A percentile compares a stretch with the other conserved stretches of the same genome.
These are phyloP conservation scores for Nakaseomyces delphensis DNA, from an alignment of 1,139 yeast genomes.

Conservation along the genomic window DNA sequence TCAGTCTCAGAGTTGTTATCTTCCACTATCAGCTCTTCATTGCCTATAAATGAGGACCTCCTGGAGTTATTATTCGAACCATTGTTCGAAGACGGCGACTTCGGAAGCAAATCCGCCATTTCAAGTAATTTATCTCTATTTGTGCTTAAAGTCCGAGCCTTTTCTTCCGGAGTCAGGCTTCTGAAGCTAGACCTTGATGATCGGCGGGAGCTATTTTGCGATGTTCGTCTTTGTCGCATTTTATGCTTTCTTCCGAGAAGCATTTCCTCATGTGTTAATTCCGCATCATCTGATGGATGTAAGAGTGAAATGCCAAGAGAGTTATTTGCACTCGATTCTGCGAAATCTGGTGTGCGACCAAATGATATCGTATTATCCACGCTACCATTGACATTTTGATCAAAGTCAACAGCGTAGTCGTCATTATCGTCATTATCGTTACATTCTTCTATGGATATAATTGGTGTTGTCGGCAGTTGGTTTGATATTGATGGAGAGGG, in stretches of 20 bases:
- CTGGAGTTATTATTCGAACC: conserved; percentile 9
- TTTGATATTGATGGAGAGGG: conserved; percentile 6
- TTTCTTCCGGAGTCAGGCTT: conserved; percentile 27
- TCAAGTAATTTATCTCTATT: conserved; percentile 54
- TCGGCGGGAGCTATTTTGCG: conserved; percentile 13
- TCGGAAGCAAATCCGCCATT: conserved; percentile 37
- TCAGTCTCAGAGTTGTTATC: conserved; percentile 2
- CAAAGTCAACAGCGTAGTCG: conserved; percentile 4
- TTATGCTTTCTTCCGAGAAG: conserved; percentile 20
- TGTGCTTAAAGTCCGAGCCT: conserved; percentile 32
- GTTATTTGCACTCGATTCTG: background rate
- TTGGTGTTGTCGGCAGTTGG: conserved; percentile 16
- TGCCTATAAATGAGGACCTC: background rate
- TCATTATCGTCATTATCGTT: conserved; percentile 9
- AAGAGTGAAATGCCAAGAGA: background rate
- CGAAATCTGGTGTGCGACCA: background rate
- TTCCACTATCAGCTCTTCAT: background rate
- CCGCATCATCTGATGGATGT: conserved; percentile 10
- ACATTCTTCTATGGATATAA: conserved; percentile 23
- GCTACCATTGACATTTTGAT: background rate
- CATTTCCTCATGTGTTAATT: conserved; percentile 19
- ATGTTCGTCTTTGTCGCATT: conserved; percentile 15
- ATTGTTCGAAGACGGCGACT: conserved; percentile 5
- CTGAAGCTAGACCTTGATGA: conserved; percentile 17
- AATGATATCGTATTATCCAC: background rate